These are phyloP conservation scores for Fusarium pseudocircinatum DNA, from an alignment of 2,329 filamentous ascomycete genomes.

Conservation along the genomic window DNA sequence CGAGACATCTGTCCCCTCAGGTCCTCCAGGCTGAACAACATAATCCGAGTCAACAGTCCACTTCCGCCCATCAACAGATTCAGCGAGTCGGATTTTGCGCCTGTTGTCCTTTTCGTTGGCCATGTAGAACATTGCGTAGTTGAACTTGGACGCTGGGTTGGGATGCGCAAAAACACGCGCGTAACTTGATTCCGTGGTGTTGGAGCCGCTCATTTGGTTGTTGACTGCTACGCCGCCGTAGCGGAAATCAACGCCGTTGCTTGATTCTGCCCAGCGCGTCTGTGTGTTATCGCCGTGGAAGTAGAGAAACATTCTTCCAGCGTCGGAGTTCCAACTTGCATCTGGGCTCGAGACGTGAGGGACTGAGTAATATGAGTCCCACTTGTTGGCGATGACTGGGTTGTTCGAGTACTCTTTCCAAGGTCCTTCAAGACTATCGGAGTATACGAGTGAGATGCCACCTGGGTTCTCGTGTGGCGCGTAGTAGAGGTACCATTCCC, in stretches of 20 bases:
- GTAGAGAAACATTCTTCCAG: slow-evolving; percentile 14
- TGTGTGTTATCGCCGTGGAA: slow-evolving; percentile 21
- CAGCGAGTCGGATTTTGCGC: slow-evolving; percentile 40
- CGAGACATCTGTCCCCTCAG: slow-evolving; percentile 13
- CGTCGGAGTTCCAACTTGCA: slow-evolving; percentile 6
- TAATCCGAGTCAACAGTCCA: slow-evolving; percentile 31
- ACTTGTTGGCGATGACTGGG: slow-evolving; percentile 13
- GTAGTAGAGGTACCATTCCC: slow-evolving; percentile 44
- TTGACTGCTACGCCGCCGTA: slow-evolving; percentile 32
- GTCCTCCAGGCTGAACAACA: neutral
- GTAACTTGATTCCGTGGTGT: slow-evolving; percentile 41
- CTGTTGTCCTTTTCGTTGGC: slow-evolving; percentile 37
- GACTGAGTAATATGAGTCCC: slow-evolving; percentile 18
- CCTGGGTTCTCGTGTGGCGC: slow-evolving; percentile 42
- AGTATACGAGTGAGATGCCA: slow-evolving; percentile 36
- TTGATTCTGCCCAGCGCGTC: slow-evolving; percentile 22
- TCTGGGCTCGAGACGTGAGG: slow-evolving; percentile 29
- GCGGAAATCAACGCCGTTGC: slow-evolving; percentile 5
- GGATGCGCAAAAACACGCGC: slow-evolving; percentile 40
- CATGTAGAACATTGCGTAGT: slow-evolving; percentile 44
- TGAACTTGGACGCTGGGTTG: slow-evolving; percentile 29
- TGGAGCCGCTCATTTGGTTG: slow-evolving; percentile 36
- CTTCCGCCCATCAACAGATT: slow-evolving; percentile 33
- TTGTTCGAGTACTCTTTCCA: slow-evolving; percentile 20
- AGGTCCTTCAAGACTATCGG: slow-evolving; percentile 23